These are phyloP conservation scores for Metschnikowia vanudenii DNA, from an alignment of 805 yeast species.

Conservation along the genomic window DNA sequence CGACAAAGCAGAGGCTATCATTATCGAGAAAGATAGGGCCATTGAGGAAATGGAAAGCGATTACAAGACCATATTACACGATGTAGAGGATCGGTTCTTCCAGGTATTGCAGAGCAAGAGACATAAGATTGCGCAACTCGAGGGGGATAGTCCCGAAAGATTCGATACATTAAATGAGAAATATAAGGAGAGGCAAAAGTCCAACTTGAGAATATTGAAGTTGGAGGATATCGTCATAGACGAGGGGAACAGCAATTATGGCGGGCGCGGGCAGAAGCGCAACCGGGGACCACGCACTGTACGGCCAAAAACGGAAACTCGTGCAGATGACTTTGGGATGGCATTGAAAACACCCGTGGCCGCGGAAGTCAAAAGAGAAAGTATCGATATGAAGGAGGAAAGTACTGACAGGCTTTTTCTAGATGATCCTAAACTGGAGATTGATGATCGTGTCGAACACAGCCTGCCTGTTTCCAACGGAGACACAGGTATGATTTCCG, in stretches of 20 bases:
- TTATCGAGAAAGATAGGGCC: constrained; percentile 11
- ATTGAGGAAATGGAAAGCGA: constrained; percentile 16
- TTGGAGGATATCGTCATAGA: constrained; percentile 18
- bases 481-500: neutral
- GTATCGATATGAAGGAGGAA: neutral
- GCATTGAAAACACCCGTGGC: neutral
- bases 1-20: neutral
- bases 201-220: constrained; percentile 17
- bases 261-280: constrained; percentile 1
- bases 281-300: neutral
- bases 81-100: constrained; percentile 20
- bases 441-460: neutral
- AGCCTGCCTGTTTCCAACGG: neutral
- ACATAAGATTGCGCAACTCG: constrained; percentile 15
- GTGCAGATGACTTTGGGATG: neutral
- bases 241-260: constrained; percentile 9
- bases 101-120: constrained; percentile 18
- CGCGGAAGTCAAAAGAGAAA: constrained; percentile 1
- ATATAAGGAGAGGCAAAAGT: constrained; percentile 14
- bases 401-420: neutral
- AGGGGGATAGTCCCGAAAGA: constrained; percentile 9
- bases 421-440: neutral
- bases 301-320: neutral
- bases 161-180: constrained; percentile 13
- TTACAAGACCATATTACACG: constrained; percentile 15